Evolutionary conservation across 2,329 filamentous ascomycete genomes (phyloP).

Genomic region (Botryotinia calthae): DNA sequence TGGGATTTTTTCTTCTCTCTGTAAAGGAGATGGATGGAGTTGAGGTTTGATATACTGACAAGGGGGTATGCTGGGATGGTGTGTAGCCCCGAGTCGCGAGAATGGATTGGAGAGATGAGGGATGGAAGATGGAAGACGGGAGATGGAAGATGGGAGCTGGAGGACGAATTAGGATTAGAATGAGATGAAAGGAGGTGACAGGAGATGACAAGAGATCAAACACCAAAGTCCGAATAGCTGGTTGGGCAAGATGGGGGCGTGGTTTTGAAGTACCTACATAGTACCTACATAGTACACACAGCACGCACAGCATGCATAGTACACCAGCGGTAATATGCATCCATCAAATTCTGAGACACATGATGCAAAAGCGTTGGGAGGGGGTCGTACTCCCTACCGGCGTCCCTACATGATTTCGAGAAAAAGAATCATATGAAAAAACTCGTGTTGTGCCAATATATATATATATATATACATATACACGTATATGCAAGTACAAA

Average conservation of each 20-base stretch:
- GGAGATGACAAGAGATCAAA: not conserved
- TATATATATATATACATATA: not conserved
- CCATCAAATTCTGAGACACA: not conserved
- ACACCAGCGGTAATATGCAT: not conserved
- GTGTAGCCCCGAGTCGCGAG: not conserved
- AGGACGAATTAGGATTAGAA: not conserved
- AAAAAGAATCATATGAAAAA: not conserved
- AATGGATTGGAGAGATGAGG: not conserved
- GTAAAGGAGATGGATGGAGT: not conserved
- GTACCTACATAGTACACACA: not conserved
- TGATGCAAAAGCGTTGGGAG: slow-evolving; percentile 5
- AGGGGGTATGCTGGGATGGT: not conserved
- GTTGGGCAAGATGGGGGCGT: slow-evolving; percentile 1
- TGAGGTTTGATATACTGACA: not conserved
- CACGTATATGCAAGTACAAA: not conserved
- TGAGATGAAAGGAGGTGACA: not conserved
- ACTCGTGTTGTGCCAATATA: not conserved
- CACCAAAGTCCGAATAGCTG: not conserved
- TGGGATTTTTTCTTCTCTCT: not conserved
- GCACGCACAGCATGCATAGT: not conserved
- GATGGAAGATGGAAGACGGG: not conserved
- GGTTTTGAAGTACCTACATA: not conserved
- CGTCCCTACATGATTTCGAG: not conserved
- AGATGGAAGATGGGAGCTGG: not conserved
- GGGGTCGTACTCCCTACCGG: not conserved